Evolutionary conservation across 192 early-diverging fungal species (phyloP).

Genomic region (Anaeromyces robustus): DNA sequence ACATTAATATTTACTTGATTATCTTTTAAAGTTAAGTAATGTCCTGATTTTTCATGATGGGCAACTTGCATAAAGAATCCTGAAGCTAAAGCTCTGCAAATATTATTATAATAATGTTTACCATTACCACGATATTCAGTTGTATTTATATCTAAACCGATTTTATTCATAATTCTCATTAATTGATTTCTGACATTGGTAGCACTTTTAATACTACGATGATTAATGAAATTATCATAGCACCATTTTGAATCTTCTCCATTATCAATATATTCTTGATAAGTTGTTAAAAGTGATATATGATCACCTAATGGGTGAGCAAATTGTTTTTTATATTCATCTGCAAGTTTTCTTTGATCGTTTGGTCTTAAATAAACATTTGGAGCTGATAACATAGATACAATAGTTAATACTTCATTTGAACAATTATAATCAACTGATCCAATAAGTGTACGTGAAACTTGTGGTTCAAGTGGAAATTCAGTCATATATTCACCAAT

Average conservation of each 20-base stretch:
- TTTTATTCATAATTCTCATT: slow-evolving; percentile 60
- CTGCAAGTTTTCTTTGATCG: slow-evolving; percentile 72
- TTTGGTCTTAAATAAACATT: slow-evolving; percentile 79
- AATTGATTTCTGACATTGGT: slow-evolving; percentile 86
- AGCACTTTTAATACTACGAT: slow-evolving; percentile 73
- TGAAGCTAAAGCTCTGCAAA: slow-evolving; percentile 71
- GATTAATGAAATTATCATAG: slow-evolving; percentile 84
- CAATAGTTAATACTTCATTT: slow-evolving; percentile 86
- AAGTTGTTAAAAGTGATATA: slow-evolving; percentile 87
- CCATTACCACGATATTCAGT: slow-evolving; percentile 17
- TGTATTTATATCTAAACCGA: slow-evolving; percentile 49
- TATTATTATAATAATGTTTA: slow-evolving; percentile 51
- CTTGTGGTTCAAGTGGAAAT: slow-evolving; percentile 94
- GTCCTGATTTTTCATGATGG: slow-evolving; percentile 65
- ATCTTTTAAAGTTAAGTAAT: slow-evolving; percentile 91
- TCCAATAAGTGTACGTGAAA: slow-evolving; percentile 79
- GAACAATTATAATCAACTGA: slow-evolving; percentile 74
- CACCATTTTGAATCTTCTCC: slow-evolving; percentile 71
- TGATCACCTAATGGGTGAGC: slow-evolving; percentile 92
- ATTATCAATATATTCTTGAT: slow-evolving; percentile 70
- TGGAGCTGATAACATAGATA: slow-evolving; percentile 81
- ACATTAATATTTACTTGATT: slow-evolving; percentile 52
- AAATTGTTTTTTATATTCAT: slow-evolving; percentile 83
- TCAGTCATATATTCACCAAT: slow-evolving; percentile 78
- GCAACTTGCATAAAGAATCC: slow-evolving; percentile 99